A percentile compares a stretch with the other conserved stretches of the same genome.
These are phyloP conservation scores for Noccaea caerulescens DNA, from an alignment of 345 rosid genomes.

Conservation along the genomic window DNA sequence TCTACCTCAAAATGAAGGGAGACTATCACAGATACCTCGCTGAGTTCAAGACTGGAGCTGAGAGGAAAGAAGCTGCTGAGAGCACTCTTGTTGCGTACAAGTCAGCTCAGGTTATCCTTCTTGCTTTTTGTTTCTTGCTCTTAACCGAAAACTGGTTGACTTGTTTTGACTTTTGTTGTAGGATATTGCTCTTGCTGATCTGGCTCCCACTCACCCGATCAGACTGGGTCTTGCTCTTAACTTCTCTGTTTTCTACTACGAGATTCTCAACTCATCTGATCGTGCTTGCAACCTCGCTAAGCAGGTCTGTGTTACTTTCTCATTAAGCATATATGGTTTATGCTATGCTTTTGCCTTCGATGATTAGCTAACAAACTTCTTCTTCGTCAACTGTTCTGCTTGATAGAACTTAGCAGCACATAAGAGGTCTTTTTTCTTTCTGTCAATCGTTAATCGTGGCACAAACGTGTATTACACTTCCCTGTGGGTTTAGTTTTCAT, in stretches of 20 bases:
- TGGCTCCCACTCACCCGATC: conserved; percentile 96
- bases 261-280: conserved; percentile 97
- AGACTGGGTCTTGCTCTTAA: conserved; percentile 96
- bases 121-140: not conserved
- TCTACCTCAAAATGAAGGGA: conserved; percentile 98
- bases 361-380: not conserved
- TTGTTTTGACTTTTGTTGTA: conserved; percentile 37
- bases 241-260: conserved; percentile 98
- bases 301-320: conserved; percentile 55
- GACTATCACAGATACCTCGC: conserved; percentile 95
- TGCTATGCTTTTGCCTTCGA: not conserved
- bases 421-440: no score
- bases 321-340: not conserved
- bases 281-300: conserved; percentile 96
- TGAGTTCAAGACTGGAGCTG: conserved; percentile 89
- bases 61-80: conserved; percentile 98
- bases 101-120: conserved; percentile 79
- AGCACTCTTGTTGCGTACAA: conserved; percentile 92
- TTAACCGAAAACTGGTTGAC: conserved; percentile 7
- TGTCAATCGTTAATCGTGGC: not conserved
- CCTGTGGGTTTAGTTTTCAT: not conserved
- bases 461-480: not conserved
- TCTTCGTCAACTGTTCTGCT: not conserved
- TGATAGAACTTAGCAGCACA: not conserved
- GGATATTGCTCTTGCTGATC: conserved; percentile 92